Evolutionary conservation across 2,329 filamentous ascomycete species (phyloP).

Genomic region (Aspergillus sp.): DNA sequence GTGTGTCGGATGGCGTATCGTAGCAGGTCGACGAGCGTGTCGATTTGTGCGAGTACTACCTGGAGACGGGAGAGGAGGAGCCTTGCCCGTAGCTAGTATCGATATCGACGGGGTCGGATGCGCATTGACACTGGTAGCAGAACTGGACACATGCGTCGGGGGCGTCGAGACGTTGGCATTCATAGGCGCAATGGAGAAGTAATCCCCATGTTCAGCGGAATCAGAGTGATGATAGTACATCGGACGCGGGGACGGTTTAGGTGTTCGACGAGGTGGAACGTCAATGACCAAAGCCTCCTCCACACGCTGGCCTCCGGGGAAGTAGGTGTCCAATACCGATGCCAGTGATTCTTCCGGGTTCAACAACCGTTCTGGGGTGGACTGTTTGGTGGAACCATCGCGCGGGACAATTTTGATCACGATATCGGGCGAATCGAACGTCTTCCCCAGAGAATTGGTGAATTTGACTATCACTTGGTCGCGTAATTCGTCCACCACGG

Average conservation of each 20-base stretch:
- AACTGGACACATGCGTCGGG: constrained; percentile 37
- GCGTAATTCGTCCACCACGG: constrained; percentile 88
- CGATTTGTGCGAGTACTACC: constrained; percentile 54
- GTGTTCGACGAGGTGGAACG: constrained; percentile 67
- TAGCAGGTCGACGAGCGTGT: constrained; percentile 50
- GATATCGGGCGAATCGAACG: constrained; percentile 86
- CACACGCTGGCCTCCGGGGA: constrained; percentile 76
- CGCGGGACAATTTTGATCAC: constrained; percentile 69
- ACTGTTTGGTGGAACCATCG: constrained; percentile 43
- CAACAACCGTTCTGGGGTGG: constrained; percentile 59
- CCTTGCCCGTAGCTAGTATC: constrained; percentile 70
- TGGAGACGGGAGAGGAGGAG: constrained; percentile 75
- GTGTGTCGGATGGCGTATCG: constrained; percentile 60
- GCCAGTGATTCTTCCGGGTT: constrained; percentile 81
- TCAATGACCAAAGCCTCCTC: constrained; percentile 90
- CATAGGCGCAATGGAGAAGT: constrained; percentile 67
- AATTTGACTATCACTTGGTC: constrained; percentile 92
- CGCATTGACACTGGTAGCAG: constrained; percentile 35
- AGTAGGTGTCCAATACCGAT: constrained; percentile 72
- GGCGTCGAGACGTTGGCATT: constrained; percentile 33
- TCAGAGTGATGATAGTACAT: constrained; percentile 48
- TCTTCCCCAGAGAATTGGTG: constrained; percentile 79
- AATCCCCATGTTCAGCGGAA: constrained; percentile 67
- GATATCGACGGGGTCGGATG: constrained; percentile 62
- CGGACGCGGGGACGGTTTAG: constrained; percentile 67